phyloP scores from a whole-genome alignment of 495 filamentous ascomycete genomes.

The Penicillium lagena region DNA sequence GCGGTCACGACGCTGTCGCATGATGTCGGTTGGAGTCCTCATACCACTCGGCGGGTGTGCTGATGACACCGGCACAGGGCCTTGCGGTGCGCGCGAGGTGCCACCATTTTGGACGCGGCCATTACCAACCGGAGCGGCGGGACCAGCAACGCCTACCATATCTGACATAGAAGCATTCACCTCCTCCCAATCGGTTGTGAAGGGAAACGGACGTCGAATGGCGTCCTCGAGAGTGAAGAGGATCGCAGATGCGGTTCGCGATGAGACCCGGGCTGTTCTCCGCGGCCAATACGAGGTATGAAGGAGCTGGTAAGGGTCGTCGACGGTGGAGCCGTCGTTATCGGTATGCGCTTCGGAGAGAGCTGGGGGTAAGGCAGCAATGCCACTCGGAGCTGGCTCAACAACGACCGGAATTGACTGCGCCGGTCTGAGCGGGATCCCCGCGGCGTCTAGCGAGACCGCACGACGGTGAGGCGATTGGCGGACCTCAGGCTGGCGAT shows the following conservation, averaged over 20 bases:
- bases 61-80: constrained; percentile 40
- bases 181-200: constrained; percentile 80
- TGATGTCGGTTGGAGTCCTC: constrained; percentile 62
- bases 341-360: constrained; percentile 34
- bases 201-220: constrained; percentile 72
- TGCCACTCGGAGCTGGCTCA: constrained; percentile 13
- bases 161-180: constrained; percentile 94
- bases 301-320: constrained; percentile 27
- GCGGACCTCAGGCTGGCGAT: constrained; percentile 20
- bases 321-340: constrained; percentile 31
- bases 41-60: constrained; percentile 35
- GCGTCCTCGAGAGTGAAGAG: constrained; percentile 89
- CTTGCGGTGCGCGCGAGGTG: constrained; percentile 35
- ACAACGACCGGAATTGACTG: constrained; percentile 23
- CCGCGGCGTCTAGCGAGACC: constrained; percentile 28
- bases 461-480: constrained; percentile 29
- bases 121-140: constrained; percentile 30
- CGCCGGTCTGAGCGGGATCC: constrained; percentile 18
- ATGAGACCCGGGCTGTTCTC: constrained; percentile 52
- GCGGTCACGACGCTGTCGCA: constrained; percentile 62
- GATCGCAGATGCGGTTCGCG: constrained; percentile 69
- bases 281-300: constrained; percentile 45
- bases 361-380: constrained; percentile 26
- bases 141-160: constrained; percentile 52
- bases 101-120: constrained; percentile 42